Evolutionary conservation across 768 basidiomycete genomes (phyloP), one percentile per base, ranked within the genome.

Genomic region (Psilocybe subaeruginosa): DNA sequence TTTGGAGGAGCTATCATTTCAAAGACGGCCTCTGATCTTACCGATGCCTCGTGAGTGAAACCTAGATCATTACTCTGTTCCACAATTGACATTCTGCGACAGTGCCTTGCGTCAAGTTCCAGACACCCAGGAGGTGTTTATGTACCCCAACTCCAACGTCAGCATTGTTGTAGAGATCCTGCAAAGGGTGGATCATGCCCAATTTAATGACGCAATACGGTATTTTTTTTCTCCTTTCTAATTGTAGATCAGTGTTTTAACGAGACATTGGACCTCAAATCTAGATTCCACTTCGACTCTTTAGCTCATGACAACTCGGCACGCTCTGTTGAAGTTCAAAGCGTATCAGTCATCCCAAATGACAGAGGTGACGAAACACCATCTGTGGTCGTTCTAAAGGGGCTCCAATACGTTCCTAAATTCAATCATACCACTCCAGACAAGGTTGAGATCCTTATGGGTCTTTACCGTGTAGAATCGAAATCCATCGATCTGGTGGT

Each of bases 301-400:
- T 75, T 99, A 47, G 96, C 95, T 11, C 87, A 97, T 68, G 97
- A 99, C 76, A 99, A 97, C 70, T 78, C 82, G 23, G 93, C 97
- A 5, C 64, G 74, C 45, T 80, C 80, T 8, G 75, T 78, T 8
- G 70, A 72, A 23, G 80, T 95, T 17, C 60, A 80, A 17, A 71
- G 69, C 2, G 72, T 86, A 29, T 59, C 63, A n/a, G 68, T 77
- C 3, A 63, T 81, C 35, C 69, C 62, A 72, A 56, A 85, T 68
- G 71, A 76, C 65, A 70, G 75, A 66, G 75, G 76, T 29, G 83
- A 83, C 66, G 62, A 68, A 8, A 90, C 87, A 0, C 88, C 89
- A 3, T 75, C 80, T 37, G 86, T 88, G 1, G 79, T 86, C 60
- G 69, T 87, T 41, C 83, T 97, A 27, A 71, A 68, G 31, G 97